Conservation (phyloP, 768 basidiomycete genomes). For the Boletus bicolor region DNA sequence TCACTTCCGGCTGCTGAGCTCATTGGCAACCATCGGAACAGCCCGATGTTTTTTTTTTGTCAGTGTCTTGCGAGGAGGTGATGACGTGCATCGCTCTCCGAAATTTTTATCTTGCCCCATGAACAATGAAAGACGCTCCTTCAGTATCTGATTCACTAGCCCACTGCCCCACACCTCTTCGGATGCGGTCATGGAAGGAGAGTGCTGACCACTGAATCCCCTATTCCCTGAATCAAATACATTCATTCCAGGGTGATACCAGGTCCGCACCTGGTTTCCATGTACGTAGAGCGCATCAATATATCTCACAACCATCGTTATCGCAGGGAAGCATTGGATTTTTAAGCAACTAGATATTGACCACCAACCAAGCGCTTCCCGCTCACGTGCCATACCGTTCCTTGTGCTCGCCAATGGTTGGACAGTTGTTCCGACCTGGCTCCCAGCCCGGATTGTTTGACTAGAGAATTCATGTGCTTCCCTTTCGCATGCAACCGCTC, state of each 20-base stretch:
- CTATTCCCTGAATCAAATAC: no score
- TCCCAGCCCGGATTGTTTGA: conserved; percentile 2
- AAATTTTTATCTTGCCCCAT: background rate
- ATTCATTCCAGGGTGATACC: no score
- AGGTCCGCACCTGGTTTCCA: background rate
- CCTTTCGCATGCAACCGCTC: conserved; percentile 9
- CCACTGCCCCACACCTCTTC: conserved; percentile 1
- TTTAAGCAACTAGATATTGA: background rate
- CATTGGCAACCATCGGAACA: background rate
- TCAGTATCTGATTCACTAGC: background rate
- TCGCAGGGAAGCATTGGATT: background rate
- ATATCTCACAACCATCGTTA: background rate
- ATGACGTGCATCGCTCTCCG: background rate
- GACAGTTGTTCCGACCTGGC: background rate
- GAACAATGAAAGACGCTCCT: background rate
- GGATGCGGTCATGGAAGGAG: background rate
- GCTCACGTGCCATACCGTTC: background rate
- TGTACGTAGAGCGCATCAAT: background rate
- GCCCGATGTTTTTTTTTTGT: no score
- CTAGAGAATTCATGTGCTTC: background rate
- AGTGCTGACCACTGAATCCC: no score
- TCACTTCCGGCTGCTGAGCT: conserved; percentile 5
- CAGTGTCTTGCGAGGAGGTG: no score
- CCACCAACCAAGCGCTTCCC: background rate
- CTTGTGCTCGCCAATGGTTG: background rate